These are phyloP conservation scores for bread wheat (Triticum aestivum) DNA, from an alignment of 176 grass and related monocot genomes.

Conservation along the genomic window DNA sequence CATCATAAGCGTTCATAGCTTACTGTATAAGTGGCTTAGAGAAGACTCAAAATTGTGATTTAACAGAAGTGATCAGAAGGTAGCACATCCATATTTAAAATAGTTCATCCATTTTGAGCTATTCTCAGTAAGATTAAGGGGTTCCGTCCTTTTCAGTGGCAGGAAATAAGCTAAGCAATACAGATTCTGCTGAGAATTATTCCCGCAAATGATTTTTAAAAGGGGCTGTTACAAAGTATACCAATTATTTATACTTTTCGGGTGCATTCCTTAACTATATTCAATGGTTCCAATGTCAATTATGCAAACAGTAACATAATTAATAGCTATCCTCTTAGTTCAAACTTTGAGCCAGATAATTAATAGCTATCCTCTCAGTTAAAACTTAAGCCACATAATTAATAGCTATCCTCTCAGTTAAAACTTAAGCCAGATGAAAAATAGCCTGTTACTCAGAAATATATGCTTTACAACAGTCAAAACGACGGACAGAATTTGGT, in stretches of 20 bases:
- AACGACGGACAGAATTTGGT: neutral
- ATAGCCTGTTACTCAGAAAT: neutral
- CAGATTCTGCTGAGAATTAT: slow-evolving; percentile 1
- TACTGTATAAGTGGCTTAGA: neutral
- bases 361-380: neutral
- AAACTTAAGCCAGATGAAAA: no score
- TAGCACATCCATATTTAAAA: neutral
- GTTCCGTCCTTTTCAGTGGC: neutral
- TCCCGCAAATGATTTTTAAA: neutral
- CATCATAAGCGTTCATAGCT: neutral
- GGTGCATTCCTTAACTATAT: slow-evolving; percentile 2
- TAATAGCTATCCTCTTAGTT: no score
- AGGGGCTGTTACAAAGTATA: neutral
- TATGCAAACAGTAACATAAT: neutral
- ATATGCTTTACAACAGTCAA: neutral
- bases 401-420: no score
- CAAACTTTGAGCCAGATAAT: neutral
- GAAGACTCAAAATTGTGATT: neutral
- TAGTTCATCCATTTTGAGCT: neutral
- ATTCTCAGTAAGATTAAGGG: neutral
- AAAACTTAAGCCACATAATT: neutral
- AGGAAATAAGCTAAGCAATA: slow-evolving; percentile 1
- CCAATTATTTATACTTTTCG: neutral
- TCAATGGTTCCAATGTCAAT: neutral
- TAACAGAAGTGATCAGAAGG: slow-evolving; percentile 7